Evolutionary conservation across 306 rosid genomes (phyloP).

Genomic region (Quercus bicolor): DNA sequence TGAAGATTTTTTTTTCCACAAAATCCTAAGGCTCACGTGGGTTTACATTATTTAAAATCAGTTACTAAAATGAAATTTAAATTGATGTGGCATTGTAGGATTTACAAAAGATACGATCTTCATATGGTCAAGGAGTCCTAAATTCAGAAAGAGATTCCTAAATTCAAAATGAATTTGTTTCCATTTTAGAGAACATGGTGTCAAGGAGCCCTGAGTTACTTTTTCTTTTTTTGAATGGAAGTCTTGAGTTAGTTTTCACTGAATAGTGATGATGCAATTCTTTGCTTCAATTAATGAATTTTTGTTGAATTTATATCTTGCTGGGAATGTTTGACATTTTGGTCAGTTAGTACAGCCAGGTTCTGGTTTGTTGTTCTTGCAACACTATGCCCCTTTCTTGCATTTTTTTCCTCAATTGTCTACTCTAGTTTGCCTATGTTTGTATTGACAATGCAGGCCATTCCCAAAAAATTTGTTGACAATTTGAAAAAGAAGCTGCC

Average conservation of each 20-base stretch:
- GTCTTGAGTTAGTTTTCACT: not conserved
- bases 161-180: not conserved
- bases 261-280: not conserved
- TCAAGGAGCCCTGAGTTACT: not conserved
- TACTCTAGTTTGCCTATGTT: not conserved
- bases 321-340: not conserved
- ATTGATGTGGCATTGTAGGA: no score
- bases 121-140: no score
- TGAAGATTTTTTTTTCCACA: no score
- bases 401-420: not conserved
- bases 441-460: constrained; percentile 41
- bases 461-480: constrained; percentile 50
- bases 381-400: not conserved
- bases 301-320: no score
- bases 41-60: no score
- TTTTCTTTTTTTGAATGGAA: no score
- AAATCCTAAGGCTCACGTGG: no score
- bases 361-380: not conserved
- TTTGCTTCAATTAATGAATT: not conserved
- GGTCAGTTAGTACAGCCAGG: not conserved
- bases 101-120: no score
- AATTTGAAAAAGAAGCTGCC: constrained; percentile 60
- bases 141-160: no score
- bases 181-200: not conserved
- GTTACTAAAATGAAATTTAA: no score